phyloP scores from a whole-genome alignment of 1,284 basidiomycete genomes.

The Trametes polyzona region DNA sequence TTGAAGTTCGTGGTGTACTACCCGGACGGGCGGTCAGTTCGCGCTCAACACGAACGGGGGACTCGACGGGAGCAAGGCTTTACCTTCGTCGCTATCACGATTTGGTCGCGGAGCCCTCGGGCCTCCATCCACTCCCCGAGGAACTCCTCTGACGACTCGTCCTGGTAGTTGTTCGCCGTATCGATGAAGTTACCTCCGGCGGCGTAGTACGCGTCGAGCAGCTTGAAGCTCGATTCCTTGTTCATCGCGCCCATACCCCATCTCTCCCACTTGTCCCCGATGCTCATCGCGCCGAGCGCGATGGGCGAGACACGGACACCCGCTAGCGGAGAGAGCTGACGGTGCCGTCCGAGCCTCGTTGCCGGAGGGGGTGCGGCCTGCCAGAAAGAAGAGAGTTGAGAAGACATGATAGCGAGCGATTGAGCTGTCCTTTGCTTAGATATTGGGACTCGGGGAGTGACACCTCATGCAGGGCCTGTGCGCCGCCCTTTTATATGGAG shows the following conservation, averaged over 20 bases:
- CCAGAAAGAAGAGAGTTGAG: constrained; percentile 11
- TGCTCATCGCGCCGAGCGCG: constrained; percentile 55
- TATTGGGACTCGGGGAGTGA: not conserved
- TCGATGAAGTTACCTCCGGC: constrained; percentile 40
- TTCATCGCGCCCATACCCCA: constrained; percentile 45
- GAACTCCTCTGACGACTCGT: constrained; percentile 37
- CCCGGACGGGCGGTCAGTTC: not conserved
- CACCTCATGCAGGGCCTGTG: not conserved
- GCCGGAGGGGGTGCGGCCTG: constrained; percentile 14
- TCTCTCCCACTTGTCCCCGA: constrained; percentile 50
- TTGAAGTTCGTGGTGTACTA: constrained; percentile 39
- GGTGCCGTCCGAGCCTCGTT: constrained; percentile 27
- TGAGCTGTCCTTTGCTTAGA: no score
- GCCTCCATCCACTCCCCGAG: constrained; percentile 51
- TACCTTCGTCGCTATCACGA: constrained; percentile 50
- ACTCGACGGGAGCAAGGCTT: not conserved
- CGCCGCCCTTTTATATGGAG: not conserved
- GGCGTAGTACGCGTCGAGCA: constrained; percentile 40
- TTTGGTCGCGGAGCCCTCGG: constrained; percentile 45
- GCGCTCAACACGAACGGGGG: not conserved
- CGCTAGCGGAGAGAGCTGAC: constrained; percentile 26
- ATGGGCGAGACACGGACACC: constrained; percentile 50
- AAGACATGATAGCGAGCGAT: no score
- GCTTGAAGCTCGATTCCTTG: constrained; percentile 38
- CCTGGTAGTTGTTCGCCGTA: constrained; percentile 39